These are phyloP conservation scores for Mycena floridula DNA, from an alignment of 768 basidiomycete genomes.

Conservation along the genomic window DNA sequence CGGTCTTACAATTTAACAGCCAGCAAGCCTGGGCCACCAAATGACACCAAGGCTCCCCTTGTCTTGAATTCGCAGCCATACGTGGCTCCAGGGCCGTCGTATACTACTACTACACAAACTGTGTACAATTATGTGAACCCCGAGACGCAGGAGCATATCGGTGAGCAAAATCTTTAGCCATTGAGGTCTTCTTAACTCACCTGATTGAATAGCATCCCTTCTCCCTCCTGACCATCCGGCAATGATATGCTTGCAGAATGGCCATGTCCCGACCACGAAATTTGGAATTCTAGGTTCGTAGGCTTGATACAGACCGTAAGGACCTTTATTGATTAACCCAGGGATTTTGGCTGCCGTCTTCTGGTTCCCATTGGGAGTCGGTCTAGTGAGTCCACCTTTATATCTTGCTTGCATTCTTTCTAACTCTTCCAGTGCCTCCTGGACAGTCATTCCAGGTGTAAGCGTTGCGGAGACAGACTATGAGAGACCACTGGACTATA, in stretches of 20 bases:
- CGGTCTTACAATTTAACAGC: background rate
- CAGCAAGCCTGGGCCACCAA: background rate
- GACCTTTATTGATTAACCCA: constrained; percentile 18
- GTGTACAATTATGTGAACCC: constrained; percentile 71
- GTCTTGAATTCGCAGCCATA: background rate
- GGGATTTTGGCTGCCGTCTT: constrained; percentile 77
- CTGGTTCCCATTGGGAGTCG: constrained; percentile 84
- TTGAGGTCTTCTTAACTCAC: too few species aligned
- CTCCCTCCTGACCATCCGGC: constrained; percentile 76
- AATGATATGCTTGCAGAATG: constrained; percentile 80
- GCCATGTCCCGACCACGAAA: constrained; percentile 57
- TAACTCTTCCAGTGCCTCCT: too few species aligned
- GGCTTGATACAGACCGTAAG: background rate
- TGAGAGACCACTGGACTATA: too few species aligned
- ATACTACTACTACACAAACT: constrained; percentile 33
- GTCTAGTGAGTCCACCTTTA: too few species aligned
- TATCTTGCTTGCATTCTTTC: too few species aligned
- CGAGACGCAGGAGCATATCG: constrained; percentile 45
- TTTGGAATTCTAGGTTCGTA: constrained; percentile 67
- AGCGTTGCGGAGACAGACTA: too few species aligned
- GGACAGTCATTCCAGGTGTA: too few species aligned
- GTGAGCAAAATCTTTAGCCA: too few species aligned
- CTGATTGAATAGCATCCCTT: too few species aligned
- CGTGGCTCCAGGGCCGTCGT: constrained; percentile 16
- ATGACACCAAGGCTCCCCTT: background rate